Conservation (phyloP, 2,329 filamentous ascomycete species). For the Pezicula rhizophila region DNA sequence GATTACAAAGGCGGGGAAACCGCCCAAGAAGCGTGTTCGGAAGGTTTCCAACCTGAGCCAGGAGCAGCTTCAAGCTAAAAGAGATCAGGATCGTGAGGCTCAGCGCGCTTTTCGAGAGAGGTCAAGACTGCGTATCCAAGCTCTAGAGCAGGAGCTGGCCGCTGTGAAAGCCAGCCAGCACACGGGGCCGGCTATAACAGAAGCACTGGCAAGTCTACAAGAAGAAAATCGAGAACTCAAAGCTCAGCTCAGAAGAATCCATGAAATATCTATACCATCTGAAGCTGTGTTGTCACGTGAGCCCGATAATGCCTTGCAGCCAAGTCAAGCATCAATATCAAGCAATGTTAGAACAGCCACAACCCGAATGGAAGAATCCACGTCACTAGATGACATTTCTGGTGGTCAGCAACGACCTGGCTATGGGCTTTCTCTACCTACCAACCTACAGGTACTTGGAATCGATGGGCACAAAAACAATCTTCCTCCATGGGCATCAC, state of each 20-base stretch:
- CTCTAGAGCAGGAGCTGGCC: conserved; percentile 1
- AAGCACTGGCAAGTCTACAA: not conserved
- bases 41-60: conserved; percentile 1
- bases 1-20: not conserved
- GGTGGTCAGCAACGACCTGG: not conserved
- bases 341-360: not conserved
- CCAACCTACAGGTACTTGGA: not conserved
- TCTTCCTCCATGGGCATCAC: not conserved
- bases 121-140: conserved; percentile 1
- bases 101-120: conserved; percentile 4
- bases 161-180: not conserved
- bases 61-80: conserved; percentile 3
- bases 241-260: not conserved
- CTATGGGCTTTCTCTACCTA: not conserved
- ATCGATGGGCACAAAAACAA: not conserved
- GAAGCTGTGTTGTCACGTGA: not conserved
- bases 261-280: not conserved
- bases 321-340: not conserved
- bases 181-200: not conserved
- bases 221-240: not conserved
- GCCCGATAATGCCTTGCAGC: not conserved
- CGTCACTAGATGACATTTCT: not conserved
- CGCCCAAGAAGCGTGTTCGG: not conserved
- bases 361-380: not conserved
- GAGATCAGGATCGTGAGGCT: conserved; percentile 1